phyloP scores from a whole-genome alignment of 495 filamentous ascomycete species.

The Clavariopsis aquatica region DNA sequence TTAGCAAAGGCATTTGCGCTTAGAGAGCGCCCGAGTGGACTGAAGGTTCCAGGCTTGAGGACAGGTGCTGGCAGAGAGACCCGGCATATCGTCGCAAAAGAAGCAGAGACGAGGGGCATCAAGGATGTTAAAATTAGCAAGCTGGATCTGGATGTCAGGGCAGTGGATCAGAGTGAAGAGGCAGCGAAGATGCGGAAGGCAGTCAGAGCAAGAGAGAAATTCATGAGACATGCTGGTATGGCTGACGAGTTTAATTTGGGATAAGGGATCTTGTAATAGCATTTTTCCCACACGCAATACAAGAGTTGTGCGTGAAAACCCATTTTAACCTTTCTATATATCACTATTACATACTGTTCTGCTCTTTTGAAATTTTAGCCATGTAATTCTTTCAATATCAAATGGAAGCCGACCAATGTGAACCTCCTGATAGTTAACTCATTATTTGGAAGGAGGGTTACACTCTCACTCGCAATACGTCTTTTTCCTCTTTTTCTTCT shows the following conservation, averaged over 20 bases:
- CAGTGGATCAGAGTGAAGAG: conserved; percentile 48
- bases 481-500: background rate
- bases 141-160: conserved; percentile 45
- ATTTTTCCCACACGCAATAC: background rate
- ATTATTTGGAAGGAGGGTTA: too few relatives aligned
- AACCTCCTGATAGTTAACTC: too few relatives aligned
- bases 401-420: too few relatives aligned
- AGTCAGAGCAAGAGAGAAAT: conserved; percentile 66
- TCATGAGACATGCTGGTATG: conserved; percentile 71
- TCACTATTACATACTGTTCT: too few relatives aligned
- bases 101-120: conserved; percentile 44
- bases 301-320: too few relatives aligned
- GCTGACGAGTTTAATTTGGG: conserved; percentile 90
- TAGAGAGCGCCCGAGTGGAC: conserved; percentile 82
- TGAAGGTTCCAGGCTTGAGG: conserved; percentile 67
- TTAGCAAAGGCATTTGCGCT: conserved; percentile 89
- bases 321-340: too few relatives aligned
- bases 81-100: conserved; percentile 30
- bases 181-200: conserved; percentile 66
- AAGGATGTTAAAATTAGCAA: conserved; percentile 43
- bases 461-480: background rate
- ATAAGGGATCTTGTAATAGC: conserved; percentile 45
- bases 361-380: too few relatives aligned
- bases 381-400: too few relatives aligned
- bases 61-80: conserved; percentile 47